Evolutionary conservation across 176 grass and related monocot genomes (phyloP).

Genomic region (Hyparrhenia diplandra): DNA sequence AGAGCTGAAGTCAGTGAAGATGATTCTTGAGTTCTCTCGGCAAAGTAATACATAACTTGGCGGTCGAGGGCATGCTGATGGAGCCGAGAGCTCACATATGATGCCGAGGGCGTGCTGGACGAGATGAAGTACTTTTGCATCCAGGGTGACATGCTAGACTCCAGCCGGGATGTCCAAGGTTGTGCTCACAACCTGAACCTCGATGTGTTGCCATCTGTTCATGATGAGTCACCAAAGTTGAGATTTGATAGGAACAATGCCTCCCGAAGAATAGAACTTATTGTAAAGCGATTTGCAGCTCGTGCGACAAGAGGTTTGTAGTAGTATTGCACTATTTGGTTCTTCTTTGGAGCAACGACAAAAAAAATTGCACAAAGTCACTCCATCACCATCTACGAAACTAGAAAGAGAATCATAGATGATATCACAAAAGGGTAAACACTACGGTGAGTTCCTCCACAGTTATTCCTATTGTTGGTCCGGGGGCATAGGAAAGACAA

Average conservation of each 20-base stretch:
- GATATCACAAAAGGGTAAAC: not conserved
- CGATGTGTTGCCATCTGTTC: too few relatives aligned
- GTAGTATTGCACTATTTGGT: not conserved
- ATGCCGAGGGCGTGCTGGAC: not conserved
- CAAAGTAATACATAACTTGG: not conserved
- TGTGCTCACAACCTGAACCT: not conserved
- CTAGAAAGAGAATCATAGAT: not conserved
- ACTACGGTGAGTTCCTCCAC: not conserved
- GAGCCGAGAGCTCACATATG: not conserved
- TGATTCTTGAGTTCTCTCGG: not conserved
- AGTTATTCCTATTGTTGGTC: constrained; percentile 29
- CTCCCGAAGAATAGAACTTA: not conserved
- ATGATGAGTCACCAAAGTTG: not conserved
- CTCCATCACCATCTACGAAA: not conserved
- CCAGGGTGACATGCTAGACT: not conserved
- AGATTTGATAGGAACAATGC: not conserved
- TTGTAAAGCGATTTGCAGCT: not conserved
- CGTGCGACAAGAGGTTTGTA: not conserved
- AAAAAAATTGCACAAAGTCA: too few relatives aligned
- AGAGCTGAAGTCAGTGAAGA: not conserved
- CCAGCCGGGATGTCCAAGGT: too few relatives aligned
- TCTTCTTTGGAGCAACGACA: too few relatives aligned
- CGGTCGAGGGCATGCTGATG: not conserved
- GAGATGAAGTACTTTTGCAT: constrained; percentile 18
- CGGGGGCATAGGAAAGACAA: constrained; percentile 42